phyloP scores from a whole-genome alignment of 2,329 filamentous ascomycete species.

The Chaetomiaceae sp. region DNA sequence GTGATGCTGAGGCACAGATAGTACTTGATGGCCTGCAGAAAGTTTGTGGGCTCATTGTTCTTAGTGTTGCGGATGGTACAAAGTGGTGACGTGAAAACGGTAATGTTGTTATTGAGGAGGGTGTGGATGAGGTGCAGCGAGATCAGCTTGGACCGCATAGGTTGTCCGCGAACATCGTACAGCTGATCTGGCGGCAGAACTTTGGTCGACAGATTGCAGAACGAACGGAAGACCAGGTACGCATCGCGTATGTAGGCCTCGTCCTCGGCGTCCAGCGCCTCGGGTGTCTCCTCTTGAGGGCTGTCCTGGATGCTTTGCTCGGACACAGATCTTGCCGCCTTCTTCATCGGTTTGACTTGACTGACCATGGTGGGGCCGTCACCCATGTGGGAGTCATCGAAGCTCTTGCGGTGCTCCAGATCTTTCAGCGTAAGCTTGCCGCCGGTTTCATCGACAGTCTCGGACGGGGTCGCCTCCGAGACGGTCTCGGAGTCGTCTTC shows the following conservation, averaged over 20 bases:
- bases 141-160: constrained; percentile 94
- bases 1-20: constrained; percentile 94
- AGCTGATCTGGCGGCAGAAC: constrained; percentile 82
- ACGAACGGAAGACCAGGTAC: constrained; percentile 92
- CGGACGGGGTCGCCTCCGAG: constrained; percentile 28
- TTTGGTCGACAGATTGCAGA: constrained; percentile 97
- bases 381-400: constrained; percentile 60
- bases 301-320: constrained; percentile 51
- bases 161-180: constrained; percentile 85
- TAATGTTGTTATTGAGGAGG: constrained; percentile 86
- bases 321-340: constrained; percentile 42
- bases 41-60: constrained; percentile 79
- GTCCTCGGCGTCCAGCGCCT: constrained; percentile 67
- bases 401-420: constrained; percentile 61
- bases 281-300: constrained; percentile 48
- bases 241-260: constrained; percentile 97
- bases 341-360: constrained; percentile 46
- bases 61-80: constrained; percentile 91
- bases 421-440: constrained; percentile 60
- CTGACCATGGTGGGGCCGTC: constrained; percentile 64
- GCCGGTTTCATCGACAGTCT: constrained; percentile 33
- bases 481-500: constrained; percentile 34
- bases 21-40: constrained; percentile 92
- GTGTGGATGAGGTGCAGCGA: constrained; percentile 95
- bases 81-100: constrained; percentile 83